phyloP scores from a whole-genome alignment of 805 yeast species.

The Myxozyma lipomycoides region DNA sequence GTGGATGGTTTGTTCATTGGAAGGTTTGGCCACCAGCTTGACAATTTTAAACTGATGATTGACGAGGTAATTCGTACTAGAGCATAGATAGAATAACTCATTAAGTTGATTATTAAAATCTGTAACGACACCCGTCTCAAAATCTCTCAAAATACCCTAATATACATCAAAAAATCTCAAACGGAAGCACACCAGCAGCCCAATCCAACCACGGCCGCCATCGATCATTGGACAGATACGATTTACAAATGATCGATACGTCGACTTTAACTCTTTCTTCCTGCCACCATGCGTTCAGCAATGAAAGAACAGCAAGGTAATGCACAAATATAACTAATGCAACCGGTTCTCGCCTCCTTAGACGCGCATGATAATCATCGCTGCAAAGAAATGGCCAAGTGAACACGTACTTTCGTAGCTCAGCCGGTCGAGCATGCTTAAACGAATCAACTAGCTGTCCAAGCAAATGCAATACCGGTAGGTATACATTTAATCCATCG shows the following conservation, averaged over 20 bases:
- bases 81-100: neutral
- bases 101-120: neutral
- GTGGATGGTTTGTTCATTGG: slow-evolving; percentile 35
- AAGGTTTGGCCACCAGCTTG: slow-evolving; percentile 32
- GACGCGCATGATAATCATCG: slow-evolving; percentile 18
- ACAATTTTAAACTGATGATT: slow-evolving; percentile 30
- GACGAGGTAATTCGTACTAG: slow-evolving; percentile 18
- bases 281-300: slow-evolving; percentile 28
- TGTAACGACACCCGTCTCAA: no score
- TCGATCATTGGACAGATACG: slow-evolving; percentile 7
- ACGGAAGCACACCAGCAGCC: slow-evolving; percentile 21
- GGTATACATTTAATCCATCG: slow-evolving; percentile 20
- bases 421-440: slow-evolving; percentile 21
- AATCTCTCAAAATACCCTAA: no score
- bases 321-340: slow-evolving; percentile 24
- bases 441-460: slow-evolving; percentile 17
- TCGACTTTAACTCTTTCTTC: slow-evolving; percentile 26
- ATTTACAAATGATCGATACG: slow-evolving; percentile 12
- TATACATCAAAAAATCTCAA: slow-evolving; percentile 1
- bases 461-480: slow-evolving; percentile 18
- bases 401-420: slow-evolving; percentile 26
- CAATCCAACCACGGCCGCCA: slow-evolving; percentile 27
- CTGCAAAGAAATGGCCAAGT: slow-evolving; percentile 27
- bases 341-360: slow-evolving; percentile 14
- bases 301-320: slow-evolving; percentile 20